Evolutionary conservation across 306 rosid species (phyloP).

Genomic region (Adenanthera pavonina): DNA sequence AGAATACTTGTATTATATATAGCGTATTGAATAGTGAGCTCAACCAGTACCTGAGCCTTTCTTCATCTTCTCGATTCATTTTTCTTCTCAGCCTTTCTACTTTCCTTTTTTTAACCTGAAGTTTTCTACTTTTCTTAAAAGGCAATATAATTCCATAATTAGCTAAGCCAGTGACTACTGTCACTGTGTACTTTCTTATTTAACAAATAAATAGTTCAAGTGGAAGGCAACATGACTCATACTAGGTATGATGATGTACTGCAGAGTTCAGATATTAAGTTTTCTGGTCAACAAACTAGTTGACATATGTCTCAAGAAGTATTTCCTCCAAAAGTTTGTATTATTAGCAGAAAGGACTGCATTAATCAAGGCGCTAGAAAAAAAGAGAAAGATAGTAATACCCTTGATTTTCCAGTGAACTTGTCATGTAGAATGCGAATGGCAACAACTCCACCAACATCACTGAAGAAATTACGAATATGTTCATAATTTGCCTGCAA

Average conservation of each 20-base stretch:
- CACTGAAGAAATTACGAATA: slow-evolving; percentile 74
- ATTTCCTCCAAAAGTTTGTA: not conserved
- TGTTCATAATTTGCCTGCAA: slow-evolving; percentile 76
- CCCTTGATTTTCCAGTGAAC: slow-evolving; percentile 93
- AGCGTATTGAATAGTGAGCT: too few species aligned
- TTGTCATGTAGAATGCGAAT: slow-evolving; percentile 80
- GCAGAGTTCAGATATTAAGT: not conserved
- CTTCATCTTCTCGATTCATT: too few species aligned
- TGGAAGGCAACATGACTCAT: slow-evolving; percentile 19
- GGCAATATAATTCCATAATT: not conserved
- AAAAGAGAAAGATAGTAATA: slow-evolving; percentile 45
- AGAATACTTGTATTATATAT: too few species aligned
- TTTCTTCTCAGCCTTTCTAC: too few species aligned
- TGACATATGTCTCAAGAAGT: not conserved
- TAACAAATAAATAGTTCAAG: not conserved
- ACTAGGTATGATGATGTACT: slow-evolving; percentile 19
- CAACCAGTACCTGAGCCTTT: too few species aligned
- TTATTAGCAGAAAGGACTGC: not conserved
- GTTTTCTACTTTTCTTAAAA: too few species aligned
- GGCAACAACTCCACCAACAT: slow-evolving; percentile 85
- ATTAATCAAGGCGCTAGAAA: not conserved
- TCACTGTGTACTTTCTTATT: slow-evolving; percentile 3
- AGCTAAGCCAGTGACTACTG: slow-evolving; percentile 13
- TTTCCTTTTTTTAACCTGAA: too few species aligned
- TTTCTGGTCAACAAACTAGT: slow-evolving; percentile 20